Conservation (phyloP, 495 filamentous ascomycete genomes). For the Cairneyella variabilis region DNA sequence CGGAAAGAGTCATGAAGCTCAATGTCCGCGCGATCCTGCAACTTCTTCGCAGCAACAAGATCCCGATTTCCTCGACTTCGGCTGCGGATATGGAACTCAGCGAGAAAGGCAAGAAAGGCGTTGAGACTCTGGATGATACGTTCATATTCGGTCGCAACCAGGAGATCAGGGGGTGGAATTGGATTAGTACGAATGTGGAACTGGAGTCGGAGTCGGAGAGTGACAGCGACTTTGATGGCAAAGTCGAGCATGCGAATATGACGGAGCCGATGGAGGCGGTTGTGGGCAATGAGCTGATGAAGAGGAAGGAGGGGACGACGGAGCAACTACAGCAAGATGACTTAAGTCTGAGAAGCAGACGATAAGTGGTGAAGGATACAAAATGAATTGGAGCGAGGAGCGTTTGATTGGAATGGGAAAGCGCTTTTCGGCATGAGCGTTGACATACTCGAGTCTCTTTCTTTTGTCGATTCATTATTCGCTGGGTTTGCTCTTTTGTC, state of each 20-base stretch:
- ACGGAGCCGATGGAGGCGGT: constrained; percentile 11
- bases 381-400: too few relatives aligned
- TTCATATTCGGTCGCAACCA: constrained; percentile 11
- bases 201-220: constrained; percentile 5
- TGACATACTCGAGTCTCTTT: too few relatives aligned
- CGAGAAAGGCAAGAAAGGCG: neutral
- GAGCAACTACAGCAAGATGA: too few relatives aligned
- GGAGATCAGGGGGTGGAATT: constrained; percentile 21
- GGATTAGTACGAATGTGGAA: constrained; percentile 13
- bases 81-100: constrained; percentile 39
- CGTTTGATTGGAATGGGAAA: too few relatives aligned
- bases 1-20: constrained; percentile 56
- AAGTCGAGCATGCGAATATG: constrained; percentile 6
- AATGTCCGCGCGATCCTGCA: constrained; percentile 63
- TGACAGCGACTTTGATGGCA: too few relatives aligned
- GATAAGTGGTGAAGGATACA: too few relatives aligned
- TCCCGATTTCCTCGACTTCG: constrained; percentile 49
- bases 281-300: constrained; percentile 14
- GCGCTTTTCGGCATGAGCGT: too few relatives aligned
- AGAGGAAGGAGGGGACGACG: neutral
- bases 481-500: too few relatives aligned
- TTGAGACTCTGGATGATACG: constrained; percentile 13
- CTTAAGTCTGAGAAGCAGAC: too few relatives aligned
- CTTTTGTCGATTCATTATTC: too few relatives aligned
- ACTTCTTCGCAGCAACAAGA: constrained; percentile 46